Conservation (phyloP, 2,329 filamentous ascomycete genomes). For the Xylaria sp. region DNA sequence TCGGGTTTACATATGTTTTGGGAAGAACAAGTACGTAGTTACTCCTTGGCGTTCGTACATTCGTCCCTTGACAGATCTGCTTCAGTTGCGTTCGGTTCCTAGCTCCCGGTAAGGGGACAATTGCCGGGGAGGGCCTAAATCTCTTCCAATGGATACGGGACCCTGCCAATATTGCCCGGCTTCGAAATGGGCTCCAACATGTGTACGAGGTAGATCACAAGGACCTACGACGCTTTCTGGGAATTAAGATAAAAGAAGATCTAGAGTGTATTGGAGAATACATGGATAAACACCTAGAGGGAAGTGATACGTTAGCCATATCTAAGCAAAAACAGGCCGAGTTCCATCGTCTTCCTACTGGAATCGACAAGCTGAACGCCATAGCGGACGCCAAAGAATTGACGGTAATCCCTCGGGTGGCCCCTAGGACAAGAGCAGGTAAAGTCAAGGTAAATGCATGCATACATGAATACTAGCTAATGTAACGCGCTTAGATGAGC, state of each 20-base stretch:
- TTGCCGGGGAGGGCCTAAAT: constrained; percentile 23
- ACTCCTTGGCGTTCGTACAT: neutral
- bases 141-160: constrained; percentile 38
- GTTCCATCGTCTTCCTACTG: constrained; percentile 15
- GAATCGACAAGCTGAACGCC: constrained; percentile 33
- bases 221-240: constrained; percentile 30
- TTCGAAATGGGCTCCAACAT: constrained; percentile 33
- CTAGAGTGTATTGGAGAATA: constrained; percentile 6
- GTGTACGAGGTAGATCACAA: constrained; percentile 30
- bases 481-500: constrained; percentile 19
- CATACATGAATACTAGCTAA: constrained; percentile 12
- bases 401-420: constrained; percentile 30
- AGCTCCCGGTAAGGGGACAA: constrained; percentile 21
- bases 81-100: constrained; percentile 35
- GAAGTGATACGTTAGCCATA: constrained; percentile 18
- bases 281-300: constrained; percentile 1
- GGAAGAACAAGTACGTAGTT: constrained; percentile 23
- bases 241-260: constrained; percentile 23
- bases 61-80: constrained; percentile 10
- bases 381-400: constrained; percentile 29
- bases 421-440: constrained; percentile 31
- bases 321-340: constrained; percentile 4
- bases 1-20: constrained; percentile 37
- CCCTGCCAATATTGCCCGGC: constrained; percentile 28
- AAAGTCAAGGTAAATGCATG: neutral